phyloP scores from a whole-genome alignment of 1,139 yeast genomes.

The Yamadazyma diddensiae region DNA sequence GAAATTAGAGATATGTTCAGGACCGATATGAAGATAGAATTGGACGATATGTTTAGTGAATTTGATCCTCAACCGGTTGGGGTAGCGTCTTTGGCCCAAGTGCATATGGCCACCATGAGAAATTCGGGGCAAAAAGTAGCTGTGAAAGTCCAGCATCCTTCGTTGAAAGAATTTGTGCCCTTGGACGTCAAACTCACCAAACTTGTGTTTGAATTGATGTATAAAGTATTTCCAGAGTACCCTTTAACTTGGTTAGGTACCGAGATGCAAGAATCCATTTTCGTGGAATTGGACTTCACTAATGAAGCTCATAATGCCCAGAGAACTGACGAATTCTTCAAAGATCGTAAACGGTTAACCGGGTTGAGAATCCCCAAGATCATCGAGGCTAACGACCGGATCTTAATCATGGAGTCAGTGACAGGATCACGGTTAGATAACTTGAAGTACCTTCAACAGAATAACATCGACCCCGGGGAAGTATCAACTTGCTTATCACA shows the following conservation, averaged over 20 bases:
- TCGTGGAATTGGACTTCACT: conserved; percentile 81
- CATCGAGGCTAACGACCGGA: conserved; percentile 61
- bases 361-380: conserved; percentile 80
- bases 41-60: conserved; percentile 64
- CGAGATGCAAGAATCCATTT: conserved; percentile 81
- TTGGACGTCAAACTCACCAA: conserved; percentile 78
- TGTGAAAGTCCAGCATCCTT: conserved; percentile 92
- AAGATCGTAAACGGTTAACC: conserved; percentile 52
- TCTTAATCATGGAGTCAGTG: conserved; percentile 85
- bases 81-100: conserved; percentile 95
- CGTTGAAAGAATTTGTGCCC: conserved; percentile 83
- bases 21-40: conserved; percentile 58
- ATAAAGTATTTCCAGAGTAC: conserved; percentile 85
- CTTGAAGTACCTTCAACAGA: conserved; percentile 54
- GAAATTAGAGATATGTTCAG: conserved; percentile 66
- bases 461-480: conserved; percentile 69
- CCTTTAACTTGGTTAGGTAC: conserved; percentile 93
- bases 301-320: conserved; percentile 83
- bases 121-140: conserved; percentile 75
- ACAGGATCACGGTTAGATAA: conserved; percentile 84
- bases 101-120: conserved; percentile 70
- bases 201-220: conserved; percentile 71
- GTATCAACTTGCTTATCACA: conserved; percentile 86
- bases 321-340: conserved; percentile 66
- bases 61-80: conserved; percentile 82